Evolutionary conservation across 2,329 filamentous ascomycete genomes (phyloP).

Genomic region (Colletotrichum costaricense): DNA sequence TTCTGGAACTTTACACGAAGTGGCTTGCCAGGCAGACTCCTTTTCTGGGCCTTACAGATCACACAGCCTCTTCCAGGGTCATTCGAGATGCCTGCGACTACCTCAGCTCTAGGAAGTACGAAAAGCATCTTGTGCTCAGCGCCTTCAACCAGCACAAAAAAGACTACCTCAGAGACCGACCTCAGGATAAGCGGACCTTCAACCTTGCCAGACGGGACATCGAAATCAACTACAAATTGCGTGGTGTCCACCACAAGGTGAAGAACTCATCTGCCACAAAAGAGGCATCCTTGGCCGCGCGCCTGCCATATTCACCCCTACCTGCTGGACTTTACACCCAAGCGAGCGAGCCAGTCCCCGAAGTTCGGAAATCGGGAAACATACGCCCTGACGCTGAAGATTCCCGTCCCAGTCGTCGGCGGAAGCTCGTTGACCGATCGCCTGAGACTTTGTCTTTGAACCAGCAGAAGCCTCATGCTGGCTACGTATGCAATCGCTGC

Average conservation of each 20-base stretch:
- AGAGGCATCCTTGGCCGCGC: not conserved
- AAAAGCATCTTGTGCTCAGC: conserved; percentile 32
- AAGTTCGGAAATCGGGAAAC: not conserved
- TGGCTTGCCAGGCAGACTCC: conserved; percentile 23
- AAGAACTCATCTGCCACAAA: not conserved
- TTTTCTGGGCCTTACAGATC: not conserved
- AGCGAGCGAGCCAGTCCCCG: not conserved
- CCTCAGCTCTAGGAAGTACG: conserved; percentile 26
- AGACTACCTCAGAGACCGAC: not conserved
- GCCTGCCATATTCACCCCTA: not conserved
- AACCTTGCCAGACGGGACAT: conserved; percentile 28
- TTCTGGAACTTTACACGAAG: conserved; percentile 20
- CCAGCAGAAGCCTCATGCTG: not conserved
- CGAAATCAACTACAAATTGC: conserved; percentile 30
- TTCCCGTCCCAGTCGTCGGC: not conserved
- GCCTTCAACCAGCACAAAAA: conserved; percentile 36
- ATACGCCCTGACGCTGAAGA: not conserved
- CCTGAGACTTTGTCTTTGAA: not conserved
- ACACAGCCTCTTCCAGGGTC: not conserved
- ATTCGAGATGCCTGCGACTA: conserved; percentile 36
- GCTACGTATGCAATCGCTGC: conserved; percentile 32
- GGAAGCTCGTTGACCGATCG: not conserved
- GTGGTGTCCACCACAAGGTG: not conserved
- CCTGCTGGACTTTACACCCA: not conserved
- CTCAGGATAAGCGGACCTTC: not conserved